These are phyloP conservation scores for Aspergillus fructus DNA, from an alignment of 2,329 filamentous ascomycete genomes.

Conservation along the genomic window DNA sequence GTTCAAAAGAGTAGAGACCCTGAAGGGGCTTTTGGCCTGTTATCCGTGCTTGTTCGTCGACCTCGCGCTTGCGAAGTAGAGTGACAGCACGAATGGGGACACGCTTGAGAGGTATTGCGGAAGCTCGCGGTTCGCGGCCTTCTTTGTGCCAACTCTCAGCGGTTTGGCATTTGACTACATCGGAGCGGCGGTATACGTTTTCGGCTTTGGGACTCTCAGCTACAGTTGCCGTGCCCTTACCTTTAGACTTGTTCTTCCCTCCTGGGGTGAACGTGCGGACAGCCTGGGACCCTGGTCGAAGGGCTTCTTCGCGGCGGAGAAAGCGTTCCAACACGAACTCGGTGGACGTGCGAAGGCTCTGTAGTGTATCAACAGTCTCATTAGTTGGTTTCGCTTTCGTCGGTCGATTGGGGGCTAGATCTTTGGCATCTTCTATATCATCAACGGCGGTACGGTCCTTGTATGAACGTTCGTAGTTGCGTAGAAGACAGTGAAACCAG, in stretches of 20 bases:
- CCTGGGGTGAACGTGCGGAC: constrained; percentile 73
- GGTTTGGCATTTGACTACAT: constrained; percentile 83
- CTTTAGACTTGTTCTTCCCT: constrained; percentile 61
- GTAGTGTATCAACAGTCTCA: constrained; percentile 71
- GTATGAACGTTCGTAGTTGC: constrained; percentile 62
- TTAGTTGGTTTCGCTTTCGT: constrained; percentile 68
- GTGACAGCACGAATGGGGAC: constrained; percentile 93
- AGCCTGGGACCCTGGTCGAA: constrained; percentile 66
- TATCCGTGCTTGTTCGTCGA: constrained; percentile 77
- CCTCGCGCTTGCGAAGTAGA: constrained; percentile 78
- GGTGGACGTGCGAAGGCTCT: constrained; percentile 81
- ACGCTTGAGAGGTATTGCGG: constrained; percentile 74
- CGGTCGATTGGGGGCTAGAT: constrained; percentile 70
- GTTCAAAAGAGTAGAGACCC: constrained; percentile 76
- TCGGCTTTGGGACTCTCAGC: constrained; percentile 50
- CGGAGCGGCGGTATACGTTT: constrained; percentile 74
- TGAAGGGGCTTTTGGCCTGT: constrained; percentile 83
- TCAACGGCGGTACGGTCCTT: constrained; percentile 67
- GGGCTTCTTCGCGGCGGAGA: constrained; percentile 85
- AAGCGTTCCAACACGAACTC: constrained; percentile 86
- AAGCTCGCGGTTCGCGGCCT: constrained; percentile 71
- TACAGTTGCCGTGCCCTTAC: constrained; percentile 22
- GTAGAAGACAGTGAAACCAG: constrained; percentile 84
- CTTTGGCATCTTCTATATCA: constrained; percentile 73
- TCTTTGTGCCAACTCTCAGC: constrained; percentile 98